Evolutionary conservation across 2,329 filamentous ascomycete species (phyloP).

Genomic region (Hortaea werneckii): DNA sequence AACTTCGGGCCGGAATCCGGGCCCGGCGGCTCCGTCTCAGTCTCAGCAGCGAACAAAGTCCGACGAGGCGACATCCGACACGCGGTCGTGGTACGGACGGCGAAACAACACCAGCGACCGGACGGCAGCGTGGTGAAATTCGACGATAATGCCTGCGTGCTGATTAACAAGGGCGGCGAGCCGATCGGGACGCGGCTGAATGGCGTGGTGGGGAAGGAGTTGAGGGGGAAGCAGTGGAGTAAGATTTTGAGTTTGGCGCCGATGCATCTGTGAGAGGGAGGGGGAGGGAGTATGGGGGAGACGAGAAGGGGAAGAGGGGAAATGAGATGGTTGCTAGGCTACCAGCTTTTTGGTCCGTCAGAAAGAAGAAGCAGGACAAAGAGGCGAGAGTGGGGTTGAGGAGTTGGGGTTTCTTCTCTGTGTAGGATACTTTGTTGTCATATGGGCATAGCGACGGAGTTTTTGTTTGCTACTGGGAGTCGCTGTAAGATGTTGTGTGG

Average conservation of each 20-base stretch:
- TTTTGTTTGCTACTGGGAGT: background rate
- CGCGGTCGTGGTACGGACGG: constrained; percentile 86
- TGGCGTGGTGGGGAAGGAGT: constrained; percentile 76
- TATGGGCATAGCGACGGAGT: constrained; percentile 6
- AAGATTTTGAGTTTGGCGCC: constrained; percentile 96
- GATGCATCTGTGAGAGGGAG: constrained; percentile 51
- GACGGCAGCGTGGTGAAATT: constrained; percentile 89
- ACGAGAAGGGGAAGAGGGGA: background rate
- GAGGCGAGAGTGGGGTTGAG: no score
- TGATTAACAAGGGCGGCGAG: constrained; percentile 94
- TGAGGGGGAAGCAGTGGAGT: constrained; percentile 90
- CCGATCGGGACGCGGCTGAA: constrained; percentile 88
- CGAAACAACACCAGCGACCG: constrained; percentile 72
- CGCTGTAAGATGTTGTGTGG: no score
- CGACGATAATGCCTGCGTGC: constrained; percentile 94
- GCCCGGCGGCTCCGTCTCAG: constrained; percentile 60
- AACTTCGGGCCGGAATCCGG: constrained; percentile 61
- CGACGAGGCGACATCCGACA: constrained; percentile 93
- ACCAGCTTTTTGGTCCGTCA: no score
- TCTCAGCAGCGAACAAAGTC: constrained; percentile 78
- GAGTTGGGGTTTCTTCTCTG: background rate
- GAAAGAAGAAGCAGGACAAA: no score
- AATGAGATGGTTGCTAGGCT: background rate
- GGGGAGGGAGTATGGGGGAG: background rate
- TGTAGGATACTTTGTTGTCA: background rate